Evolutionary conservation across 2,329 filamentous ascomycete species (phyloP).

Genomic region (Claviceps digitariae): DNA sequence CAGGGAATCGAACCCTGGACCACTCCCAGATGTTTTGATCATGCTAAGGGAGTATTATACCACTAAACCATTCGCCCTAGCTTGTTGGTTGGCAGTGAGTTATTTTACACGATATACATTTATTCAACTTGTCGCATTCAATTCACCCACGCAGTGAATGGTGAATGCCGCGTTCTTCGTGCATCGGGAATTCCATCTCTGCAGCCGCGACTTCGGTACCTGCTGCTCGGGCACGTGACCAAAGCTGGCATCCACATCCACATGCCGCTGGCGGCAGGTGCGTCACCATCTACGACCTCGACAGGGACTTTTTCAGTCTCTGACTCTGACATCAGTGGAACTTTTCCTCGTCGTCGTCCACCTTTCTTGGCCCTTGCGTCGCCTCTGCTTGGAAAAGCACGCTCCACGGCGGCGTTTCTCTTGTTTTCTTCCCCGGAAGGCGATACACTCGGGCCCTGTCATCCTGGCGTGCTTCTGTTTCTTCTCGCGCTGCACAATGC

Average conservation of each 20-base stretch:
- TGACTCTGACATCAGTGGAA: too few species aligned
- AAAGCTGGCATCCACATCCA: too few species aligned
- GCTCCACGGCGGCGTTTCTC: not conserved
- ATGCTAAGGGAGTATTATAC: constrained; percentile 8
- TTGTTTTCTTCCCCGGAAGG: too few species aligned
- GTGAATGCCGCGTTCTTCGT: too few species aligned
- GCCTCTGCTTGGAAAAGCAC: not conserved
- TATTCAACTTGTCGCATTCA: too few species aligned
- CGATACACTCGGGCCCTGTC: not conserved
- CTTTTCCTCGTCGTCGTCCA: not conserved
- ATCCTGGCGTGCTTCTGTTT: not conserved
- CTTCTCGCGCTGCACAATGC: not conserved
- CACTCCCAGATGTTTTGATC: constrained; percentile 3
- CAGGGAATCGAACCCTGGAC: constrained; percentile 13
- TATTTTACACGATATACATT: not conserved
- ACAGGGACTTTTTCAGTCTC: too few species aligned
- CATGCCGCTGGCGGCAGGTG: not conserved
- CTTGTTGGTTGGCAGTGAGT: fast-evolving
- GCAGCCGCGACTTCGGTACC: too few species aligned
- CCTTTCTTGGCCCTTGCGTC: not conserved
- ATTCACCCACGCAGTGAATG: too few species aligned
- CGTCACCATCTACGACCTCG: not conserved
- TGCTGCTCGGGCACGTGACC: too few species aligned
- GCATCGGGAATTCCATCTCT: too few species aligned
- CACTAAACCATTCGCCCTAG: constrained; percentile 7